Percentiles rank a stretch among this genome's conserved stretches.
Evolutionary conservation across 1,139 yeast genomes (phyloP).

Genomic region (Geotrichum reessii): DNA sequence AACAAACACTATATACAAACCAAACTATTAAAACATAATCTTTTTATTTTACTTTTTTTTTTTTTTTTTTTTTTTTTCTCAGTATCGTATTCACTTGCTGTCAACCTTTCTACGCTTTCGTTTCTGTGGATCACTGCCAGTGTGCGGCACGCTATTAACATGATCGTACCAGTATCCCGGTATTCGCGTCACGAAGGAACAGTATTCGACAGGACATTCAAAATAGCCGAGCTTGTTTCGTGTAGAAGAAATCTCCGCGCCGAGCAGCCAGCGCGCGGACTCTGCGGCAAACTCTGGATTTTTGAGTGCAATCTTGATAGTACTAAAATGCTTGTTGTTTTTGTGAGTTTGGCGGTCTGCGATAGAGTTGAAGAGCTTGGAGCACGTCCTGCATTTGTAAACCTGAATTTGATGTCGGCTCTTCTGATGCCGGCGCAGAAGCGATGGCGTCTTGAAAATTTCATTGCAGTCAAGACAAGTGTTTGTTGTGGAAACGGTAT

Average conservation of each 20-base stretch:
- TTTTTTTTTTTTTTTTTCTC: background rate
- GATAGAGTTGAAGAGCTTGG: conserved; percentile 28
- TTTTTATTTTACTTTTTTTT: background rate
- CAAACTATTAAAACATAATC: background rate
- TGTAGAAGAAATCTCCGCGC: conserved; percentile 21
- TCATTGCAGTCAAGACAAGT: conserved; percentile 26
- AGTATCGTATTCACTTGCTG: background rate
- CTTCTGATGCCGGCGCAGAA: conserved; percentile 28
- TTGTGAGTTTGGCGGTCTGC: conserved; percentile 32
- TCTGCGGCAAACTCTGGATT: conserved; percentile 22
- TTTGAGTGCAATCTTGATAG: conserved; percentile 23
- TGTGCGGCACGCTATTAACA: conserved; percentile 27
- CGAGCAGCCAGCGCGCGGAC: conserved; percentile 16
- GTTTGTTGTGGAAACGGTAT: background rate
- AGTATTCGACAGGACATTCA: conserved; percentile 26
- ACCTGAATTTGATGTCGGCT: conserved; percentile 23
- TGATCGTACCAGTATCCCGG: conserved; percentile 32
- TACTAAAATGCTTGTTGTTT: conserved; percentile 29
- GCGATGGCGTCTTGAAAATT: conserved; percentile 21
- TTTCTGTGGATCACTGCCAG: conserved; percentile 30
- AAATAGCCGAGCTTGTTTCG: conserved; percentile 27
- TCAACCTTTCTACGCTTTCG: conserved; percentile 19
- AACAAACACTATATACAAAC: no score
- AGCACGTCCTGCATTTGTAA: conserved; percentile 30
- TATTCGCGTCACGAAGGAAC: conserved; percentile 29